These are phyloP conservation scores for Xylariaceae sp. DNA, from an alignment of 2,329 filamentous ascomycete species.

Conservation along the genomic window DNA sequence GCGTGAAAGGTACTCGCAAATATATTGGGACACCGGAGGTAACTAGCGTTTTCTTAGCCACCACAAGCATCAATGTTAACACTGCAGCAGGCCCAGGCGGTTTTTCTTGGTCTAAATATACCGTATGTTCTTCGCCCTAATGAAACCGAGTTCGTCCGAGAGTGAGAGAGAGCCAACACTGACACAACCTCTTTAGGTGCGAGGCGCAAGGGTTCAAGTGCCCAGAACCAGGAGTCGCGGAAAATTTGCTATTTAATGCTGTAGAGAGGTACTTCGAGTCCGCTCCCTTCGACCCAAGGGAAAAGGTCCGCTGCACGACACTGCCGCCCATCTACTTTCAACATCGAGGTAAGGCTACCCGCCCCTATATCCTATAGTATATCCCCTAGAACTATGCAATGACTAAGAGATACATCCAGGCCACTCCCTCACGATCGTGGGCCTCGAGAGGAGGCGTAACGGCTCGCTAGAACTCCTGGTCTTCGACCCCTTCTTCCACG, in stretches of 20 bases:
- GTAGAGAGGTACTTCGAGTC: slow-evolving; percentile 76
- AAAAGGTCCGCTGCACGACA: slow-evolving; percentile 70
- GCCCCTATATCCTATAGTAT: background rate
- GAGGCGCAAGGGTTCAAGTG: slow-evolving; percentile 64
- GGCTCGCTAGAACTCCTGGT: slow-evolving; percentile 74
- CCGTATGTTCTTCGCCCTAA: slow-evolving; percentile 47
- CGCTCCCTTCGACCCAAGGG: slow-evolving; percentile 50
- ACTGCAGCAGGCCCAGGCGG: slow-evolving; percentile 67
- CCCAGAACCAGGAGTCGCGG: slow-evolving; percentile 48
- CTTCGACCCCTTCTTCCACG: slow-evolving; percentile 84
- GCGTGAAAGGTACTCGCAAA: slow-evolving; percentile 85
- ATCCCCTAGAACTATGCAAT: background rate
- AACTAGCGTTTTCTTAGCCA: slow-evolving; percentile 25
- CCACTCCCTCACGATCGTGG: slow-evolving; percentile 89
- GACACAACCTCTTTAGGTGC: slow-evolving; percentile 48
- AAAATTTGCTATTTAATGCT: slow-evolving; percentile 63
- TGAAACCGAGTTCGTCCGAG: background rate
- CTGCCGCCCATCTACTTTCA: slow-evolving; percentile 90
- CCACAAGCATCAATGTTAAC: background rate
- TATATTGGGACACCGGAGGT: slow-evolving; percentile 95
- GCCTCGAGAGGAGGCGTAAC: slow-evolving; percentile 70
- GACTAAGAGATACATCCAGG: slow-evolving; percentile 46
- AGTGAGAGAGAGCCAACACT: background rate
- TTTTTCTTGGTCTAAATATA: slow-evolving; percentile 72
- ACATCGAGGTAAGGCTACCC: slow-evolving; percentile 62